Base-by-base conservation (phyloP, 2,329 filamentous ascomycete species). In the Calonectria pteridis region DNA sequence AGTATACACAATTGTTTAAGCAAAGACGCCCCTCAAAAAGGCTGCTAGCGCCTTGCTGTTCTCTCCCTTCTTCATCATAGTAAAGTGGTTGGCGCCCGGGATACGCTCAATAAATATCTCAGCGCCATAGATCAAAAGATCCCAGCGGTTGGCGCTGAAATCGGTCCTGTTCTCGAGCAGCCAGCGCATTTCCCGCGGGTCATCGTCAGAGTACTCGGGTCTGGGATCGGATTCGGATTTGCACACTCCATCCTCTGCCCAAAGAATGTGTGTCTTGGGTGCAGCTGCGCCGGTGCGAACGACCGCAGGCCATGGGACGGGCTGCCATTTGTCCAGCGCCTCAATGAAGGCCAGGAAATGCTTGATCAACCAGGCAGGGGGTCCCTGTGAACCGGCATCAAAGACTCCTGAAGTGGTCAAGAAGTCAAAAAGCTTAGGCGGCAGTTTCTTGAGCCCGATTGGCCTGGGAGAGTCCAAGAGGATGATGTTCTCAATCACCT, bases 61-160 rank as follows among this genome's bases (percentile, higher is more conserved):
- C 55, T 59, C 68, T 31, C 43, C 70, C 49, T 58, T 74, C 55
- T 59, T 59, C 65, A 74, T 28, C 71, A 75, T 75, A 0, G 71
- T 70, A 31, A 75, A 73, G 37, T 75, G 73, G 26, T 75, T 70
- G 10, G 71, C 73, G 6, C 26, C 55, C 4, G 64, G 13, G 26
- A 75, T 66, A 2, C 71, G 33, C 18, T 68, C 67, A n/a, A 69
- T 43, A 13, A 35, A 28, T 1, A 75, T 26, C 50, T 69, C 71
- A 11, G 33, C 40, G 6, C 70, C 67, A 1, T 55, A 26, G 26
- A 72, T 26, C 43, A 72, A 49, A 6, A 33, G 53, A 7, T 72
- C 69, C 69, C 69, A 71, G 40, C 69, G 63, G 29, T 71, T 71
- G 1, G 50, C 11, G 16, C 69, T 64, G 23, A 71, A 67, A 35